Base-by-base conservation (phyloP, 2,329 filamentous ascomycete species). In the Colletotrichum tropicale region DNA sequence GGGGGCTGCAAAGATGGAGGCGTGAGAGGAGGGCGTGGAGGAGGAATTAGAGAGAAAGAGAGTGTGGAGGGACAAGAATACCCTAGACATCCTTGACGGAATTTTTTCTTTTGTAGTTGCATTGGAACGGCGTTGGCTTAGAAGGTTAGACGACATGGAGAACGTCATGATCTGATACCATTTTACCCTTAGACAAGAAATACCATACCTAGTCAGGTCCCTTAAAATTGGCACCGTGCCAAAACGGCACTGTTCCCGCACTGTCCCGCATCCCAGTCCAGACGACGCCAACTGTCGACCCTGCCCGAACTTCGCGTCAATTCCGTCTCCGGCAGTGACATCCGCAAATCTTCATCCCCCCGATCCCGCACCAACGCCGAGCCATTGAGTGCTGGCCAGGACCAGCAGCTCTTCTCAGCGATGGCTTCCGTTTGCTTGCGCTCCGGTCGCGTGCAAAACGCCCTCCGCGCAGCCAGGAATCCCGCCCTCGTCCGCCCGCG, bases 351-450 rank as follows among this genome's bases (percentile, higher is more conserved):
- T 55, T 66, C 65, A 61, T 65, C 30, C 71, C 32, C 43, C 48
- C 56, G 21, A 64, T 30, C n/a, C 58, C 70, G 30, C 26, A 52
- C 64, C 74, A 73, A 71, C 75, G 66, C 70, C 71, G 76, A 78
- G 79, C 82, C 81, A 83, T 83, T 84, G 82, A 82, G 78, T 78
- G 79, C 81, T 81, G 81, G 83, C 78, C 71, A 65, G 65, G 79
- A 76, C 79, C 80, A 77, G 81, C 73, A 71, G 74, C 76, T 76
- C 66, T 75, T 71, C 61, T 74, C 68, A 66, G 80, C 71, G 52
- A 85, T 85, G 84, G 82, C 82, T 38, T 78, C 80, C 67, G 77
- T 80, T n/a, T 80, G 78, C 58, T 76, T 82, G 18, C 77, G 81
- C 66, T 79, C 79, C 48, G 79, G 79, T 66, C 80, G 78, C 60